phyloP scores from a whole-genome alignment of 768 basidiomycete species.

The Lactifluus volemus region DNA sequence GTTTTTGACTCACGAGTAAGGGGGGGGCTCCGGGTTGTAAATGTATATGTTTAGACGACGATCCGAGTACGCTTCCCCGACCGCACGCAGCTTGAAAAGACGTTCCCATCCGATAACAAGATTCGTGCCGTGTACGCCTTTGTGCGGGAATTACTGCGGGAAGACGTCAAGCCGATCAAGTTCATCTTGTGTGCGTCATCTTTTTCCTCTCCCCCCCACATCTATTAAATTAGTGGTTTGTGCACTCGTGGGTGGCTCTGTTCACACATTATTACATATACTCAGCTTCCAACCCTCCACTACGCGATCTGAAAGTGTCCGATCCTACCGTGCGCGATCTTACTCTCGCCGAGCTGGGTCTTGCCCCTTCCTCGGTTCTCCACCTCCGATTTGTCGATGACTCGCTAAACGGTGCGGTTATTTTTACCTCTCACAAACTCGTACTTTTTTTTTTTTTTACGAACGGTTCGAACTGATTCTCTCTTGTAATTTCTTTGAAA shows the following conservation, averaged over 20 bases:
- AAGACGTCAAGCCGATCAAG: conserved; percentile 70
- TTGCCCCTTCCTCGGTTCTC: conserved; percentile 76
- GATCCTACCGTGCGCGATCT: conserved; percentile 65
- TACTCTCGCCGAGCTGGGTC: conserved; percentile 55
- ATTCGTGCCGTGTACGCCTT: conserved; percentile 82
- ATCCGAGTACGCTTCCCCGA: conserved; percentile 79
- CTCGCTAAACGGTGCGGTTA: conserved; percentile 52
- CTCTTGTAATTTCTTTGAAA: not conserved
- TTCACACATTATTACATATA: not conserved
- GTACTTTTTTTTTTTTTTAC: not conserved
- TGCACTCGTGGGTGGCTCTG: too few relatives aligned
- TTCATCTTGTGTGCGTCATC: conserved; percentile 67
- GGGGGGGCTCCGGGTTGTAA: too few relatives aligned
- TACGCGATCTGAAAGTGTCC: conserved; percentile 74
- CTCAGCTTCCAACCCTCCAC: conserved; percentile 76
- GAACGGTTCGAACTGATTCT: not conserved
- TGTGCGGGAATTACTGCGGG: conserved; percentile 58
- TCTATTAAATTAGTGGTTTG: too few relatives aligned
- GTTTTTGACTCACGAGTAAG: not conserved
- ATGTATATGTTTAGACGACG: conserved; percentile 44
- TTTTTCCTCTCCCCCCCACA: too few relatives aligned
- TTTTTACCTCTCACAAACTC: not conserved
- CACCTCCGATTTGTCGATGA: conserved; percentile 70
- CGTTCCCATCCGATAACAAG: conserved; percentile 69
- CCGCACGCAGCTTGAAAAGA: conserved; percentile 70